phyloP scores from a whole-genome alignment of 768 basidiomycete genomes.

The Pisolithus microcarpus region DNA sequence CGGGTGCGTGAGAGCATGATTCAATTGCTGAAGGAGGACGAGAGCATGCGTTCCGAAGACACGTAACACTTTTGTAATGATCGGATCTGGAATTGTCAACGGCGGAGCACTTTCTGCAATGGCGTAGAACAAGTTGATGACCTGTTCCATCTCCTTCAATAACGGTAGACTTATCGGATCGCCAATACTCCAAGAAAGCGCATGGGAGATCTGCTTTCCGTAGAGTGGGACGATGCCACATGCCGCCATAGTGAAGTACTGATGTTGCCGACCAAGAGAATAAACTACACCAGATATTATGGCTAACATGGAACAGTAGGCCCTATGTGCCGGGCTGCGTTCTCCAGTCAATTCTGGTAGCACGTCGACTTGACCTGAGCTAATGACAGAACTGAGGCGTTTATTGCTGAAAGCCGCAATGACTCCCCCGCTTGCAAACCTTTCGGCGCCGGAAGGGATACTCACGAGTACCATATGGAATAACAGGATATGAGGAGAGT shows the following conservation, averaged over 20 bases:
- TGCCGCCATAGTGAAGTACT: slow-evolving; percentile 79
- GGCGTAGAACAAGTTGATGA: slow-evolving; percentile 70
- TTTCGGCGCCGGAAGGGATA: slow-evolving; percentile 71
- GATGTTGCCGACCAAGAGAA: slow-evolving; percentile 56
- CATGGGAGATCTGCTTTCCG: slow-evolving; percentile 68
- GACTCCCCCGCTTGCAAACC: slow-evolving; percentile 78
- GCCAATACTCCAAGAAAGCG: slow-evolving; percentile 77
- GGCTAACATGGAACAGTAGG: slow-evolving; percentile 80
- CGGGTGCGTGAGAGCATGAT: slow-evolving; percentile 87
- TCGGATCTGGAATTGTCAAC: slow-evolving; percentile 27
- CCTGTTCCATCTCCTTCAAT: slow-evolving; percentile 78
- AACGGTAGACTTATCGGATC: slow-evolving; percentile 69
- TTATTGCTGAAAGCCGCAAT: slow-evolving; percentile 80
- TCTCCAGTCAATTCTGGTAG: slow-evolving; percentile 67
- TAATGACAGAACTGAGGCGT: slow-evolving; percentile 67
- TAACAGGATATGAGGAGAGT: slow-evolving; percentile 70
- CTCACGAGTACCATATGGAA: slow-evolving; percentile 84
- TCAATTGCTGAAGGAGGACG: slow-evolving; percentile 76
- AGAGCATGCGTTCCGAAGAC: slow-evolving; percentile 65
- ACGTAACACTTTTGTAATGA: slow-evolving; percentile 56
- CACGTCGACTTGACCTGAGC: slow-evolving; percentile 61
- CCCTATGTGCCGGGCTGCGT: slow-evolving; percentile 69
- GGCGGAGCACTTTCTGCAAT: slow-evolving; percentile 45
- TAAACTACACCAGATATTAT: slow-evolving; percentile 68
- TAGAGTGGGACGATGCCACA: slow-evolving; percentile 82